phyloP scores from a whole-genome alignment of 106 monocot species.

The Gastrodia elata region DNA sequence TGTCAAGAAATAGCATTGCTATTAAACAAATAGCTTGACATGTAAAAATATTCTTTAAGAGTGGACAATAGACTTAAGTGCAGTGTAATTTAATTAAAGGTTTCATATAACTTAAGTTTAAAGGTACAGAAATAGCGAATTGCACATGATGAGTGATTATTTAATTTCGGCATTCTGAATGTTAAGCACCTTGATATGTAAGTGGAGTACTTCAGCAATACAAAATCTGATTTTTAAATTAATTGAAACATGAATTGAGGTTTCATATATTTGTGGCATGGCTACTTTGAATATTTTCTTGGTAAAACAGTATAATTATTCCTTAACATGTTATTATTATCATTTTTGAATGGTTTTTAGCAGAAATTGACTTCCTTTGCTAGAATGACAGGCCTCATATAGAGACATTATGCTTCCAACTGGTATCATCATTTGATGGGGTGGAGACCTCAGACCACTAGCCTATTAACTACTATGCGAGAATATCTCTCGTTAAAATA shows the following conservation, averaged over 20 bases:
- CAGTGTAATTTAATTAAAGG: neutral
- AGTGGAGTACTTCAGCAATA: neutral
- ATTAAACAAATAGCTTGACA: neutral
- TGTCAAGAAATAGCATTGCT: neutral
- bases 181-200: neutral
- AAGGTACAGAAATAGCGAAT: neutral
- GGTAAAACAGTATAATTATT: neutral
- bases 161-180: neutral
- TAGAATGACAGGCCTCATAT: no score
- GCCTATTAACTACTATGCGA: no score
- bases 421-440: no score
- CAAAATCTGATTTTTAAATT: neutral
- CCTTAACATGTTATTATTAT: neutral
- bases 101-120: neutral
- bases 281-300: neutral
- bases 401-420: no score
- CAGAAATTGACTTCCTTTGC: neutral
- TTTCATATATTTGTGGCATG: neutral
- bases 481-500: no score
- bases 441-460: no score
- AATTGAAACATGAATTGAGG: neutral
- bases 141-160: neutral
- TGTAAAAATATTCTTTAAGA: neutral
- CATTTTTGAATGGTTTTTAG: neutral
- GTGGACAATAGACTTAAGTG: neutral